These are phyloP conservation scores for Botrytis fabae DNA, from an alignment of 2,329 filamentous ascomycete species.

Conservation along the genomic window DNA sequence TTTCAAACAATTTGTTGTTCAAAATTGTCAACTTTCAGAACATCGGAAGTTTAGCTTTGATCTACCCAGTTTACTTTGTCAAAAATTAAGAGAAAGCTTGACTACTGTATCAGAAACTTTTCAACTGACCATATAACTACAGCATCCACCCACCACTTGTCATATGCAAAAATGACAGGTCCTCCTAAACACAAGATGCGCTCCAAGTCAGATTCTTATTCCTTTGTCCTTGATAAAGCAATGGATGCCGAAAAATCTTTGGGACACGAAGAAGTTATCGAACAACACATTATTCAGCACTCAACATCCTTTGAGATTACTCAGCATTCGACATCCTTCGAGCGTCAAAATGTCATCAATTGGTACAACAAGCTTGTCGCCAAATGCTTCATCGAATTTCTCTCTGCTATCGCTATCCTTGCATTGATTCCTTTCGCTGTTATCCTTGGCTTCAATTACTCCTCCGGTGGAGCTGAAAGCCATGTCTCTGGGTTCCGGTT, in stretches of 20 bases:
- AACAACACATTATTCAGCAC: fast-evolving
- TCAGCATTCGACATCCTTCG: no score
- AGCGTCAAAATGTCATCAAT: neutral
- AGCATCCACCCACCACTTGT: neutral
- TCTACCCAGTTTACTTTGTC: neutral
- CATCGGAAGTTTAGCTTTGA: neutral
- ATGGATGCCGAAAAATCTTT: neutral
- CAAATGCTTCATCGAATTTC: neutral
- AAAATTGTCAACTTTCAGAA: neutral
- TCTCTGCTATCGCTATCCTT: neutral
- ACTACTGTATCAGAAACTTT: neutral
- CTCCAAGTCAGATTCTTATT: neutral
- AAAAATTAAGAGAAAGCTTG: neutral
- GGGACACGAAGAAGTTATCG: neutral
- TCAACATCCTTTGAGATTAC: neutral
- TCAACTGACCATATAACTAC: neutral
- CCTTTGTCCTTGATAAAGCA: neutral
- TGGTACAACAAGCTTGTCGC: neutral
- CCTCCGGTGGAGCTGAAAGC: neutral
- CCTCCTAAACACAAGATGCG: neutral
- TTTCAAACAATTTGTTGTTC: neutral
- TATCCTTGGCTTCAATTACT: neutral
- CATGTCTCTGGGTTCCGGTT: neutral
- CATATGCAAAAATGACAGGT: neutral
- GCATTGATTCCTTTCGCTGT: neutral